phyloP scores from a whole-genome alignment of 1,284 basidiomycete genomes.

The Polyporus tsugae region DNA sequence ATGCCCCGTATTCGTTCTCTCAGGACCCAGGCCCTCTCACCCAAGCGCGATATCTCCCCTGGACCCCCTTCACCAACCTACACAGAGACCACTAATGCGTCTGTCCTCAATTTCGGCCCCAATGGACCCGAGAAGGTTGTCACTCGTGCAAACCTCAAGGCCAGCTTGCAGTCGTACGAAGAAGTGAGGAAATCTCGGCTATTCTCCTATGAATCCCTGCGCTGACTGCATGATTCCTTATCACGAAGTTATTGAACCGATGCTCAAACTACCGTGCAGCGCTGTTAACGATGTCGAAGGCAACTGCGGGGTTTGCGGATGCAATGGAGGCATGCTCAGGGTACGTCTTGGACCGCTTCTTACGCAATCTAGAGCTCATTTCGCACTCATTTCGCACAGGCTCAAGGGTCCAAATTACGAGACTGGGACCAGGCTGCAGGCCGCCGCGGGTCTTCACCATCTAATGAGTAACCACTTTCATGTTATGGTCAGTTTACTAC shows the following conservation, averaged over 20 bases:
- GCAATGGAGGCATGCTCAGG: slow-evolving; percentile 86
- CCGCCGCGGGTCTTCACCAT: slow-evolving; percentile 90
- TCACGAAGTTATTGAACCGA: slow-evolving; percentile 73
- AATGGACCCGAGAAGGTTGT: slow-evolving; percentile 84
- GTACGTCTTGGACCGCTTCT: slow-evolving; percentile 52
- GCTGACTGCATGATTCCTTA: slow-evolving; percentile 27
- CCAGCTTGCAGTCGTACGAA: slow-evolving; percentile 82
- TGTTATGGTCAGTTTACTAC: slow-evolving; percentile 67
- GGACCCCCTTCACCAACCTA: slow-evolving; percentile 82
- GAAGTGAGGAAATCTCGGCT: slow-evolving; percentile 57
- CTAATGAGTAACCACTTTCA: slow-evolving; percentile 94
- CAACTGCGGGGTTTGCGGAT: slow-evolving; percentile 87
- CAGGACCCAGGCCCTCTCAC: slow-evolving; percentile 57
- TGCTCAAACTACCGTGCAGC: slow-evolving; percentile 88
- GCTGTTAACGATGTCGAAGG: slow-evolving; percentile 84
- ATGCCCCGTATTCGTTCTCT: slow-evolving; percentile 74
- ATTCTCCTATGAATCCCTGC: slow-evolving; percentile 1
- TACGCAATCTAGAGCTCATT: slow-evolving; percentile 14
- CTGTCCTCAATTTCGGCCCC: slow-evolving; percentile 74
- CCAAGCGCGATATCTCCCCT: slow-evolving; percentile 58
- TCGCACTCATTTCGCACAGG: slow-evolving; percentile 45
- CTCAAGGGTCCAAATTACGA: slow-evolving; percentile 85
- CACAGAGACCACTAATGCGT: slow-evolving; percentile 82
- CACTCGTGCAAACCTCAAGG: slow-evolving; percentile 81
- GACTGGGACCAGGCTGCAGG: slow-evolving; percentile 78